Base-by-base conservation (phyloP, 164 flowering plant species). In the Magnolia changhungtana region DNA sequence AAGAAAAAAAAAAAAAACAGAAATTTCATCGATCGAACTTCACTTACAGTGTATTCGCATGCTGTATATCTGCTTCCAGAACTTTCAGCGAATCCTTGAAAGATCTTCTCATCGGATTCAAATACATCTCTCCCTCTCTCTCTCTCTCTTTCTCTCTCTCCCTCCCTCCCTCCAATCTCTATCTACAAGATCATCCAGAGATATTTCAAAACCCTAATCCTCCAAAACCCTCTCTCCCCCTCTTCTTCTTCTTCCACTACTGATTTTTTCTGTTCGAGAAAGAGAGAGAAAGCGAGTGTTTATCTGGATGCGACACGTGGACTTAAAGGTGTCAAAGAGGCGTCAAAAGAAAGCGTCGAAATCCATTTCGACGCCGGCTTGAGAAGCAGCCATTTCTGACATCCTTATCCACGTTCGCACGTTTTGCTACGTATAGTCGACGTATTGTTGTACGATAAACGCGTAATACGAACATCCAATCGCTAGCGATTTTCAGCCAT, bases 1-100 rank as follows among this genome's bases (percentile, higher is more conserved):
- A 2, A 52, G 2, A n/a, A 24, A 2, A 29, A 21, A 66, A 23
- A 55, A 67, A 58, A n/a, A 27, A 13, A 49, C 59, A 55, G 63
- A 63, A 11, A 69, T 59, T 4, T 67, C 21, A 1, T n/a, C 20
- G 13, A 65, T 21, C n/a, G 51, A 64, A 16, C 18, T 74, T 50
- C 23, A 80, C 89, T 81, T 84, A 91, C 96, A 91, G 86, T 69
- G 93, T 91, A 77, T 91, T 91, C 21, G 96, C 96, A 67, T 90
- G 93, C 82, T 90, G 96, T 74, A 91, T 90, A 84, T 91, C 96
- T 18, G 96, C 96, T 86, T 91, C 93, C 6, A 91, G 91, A 58
- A 82, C 86, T 81, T 91, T 91, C 31, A 91, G 79, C 55, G 96
- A 91, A 78, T 91, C 96, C 88, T 91, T 91, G 85, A 90, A 91